Conservation (phyloP, 805 yeast species). For the Kodamaea sagamina region DNA sequence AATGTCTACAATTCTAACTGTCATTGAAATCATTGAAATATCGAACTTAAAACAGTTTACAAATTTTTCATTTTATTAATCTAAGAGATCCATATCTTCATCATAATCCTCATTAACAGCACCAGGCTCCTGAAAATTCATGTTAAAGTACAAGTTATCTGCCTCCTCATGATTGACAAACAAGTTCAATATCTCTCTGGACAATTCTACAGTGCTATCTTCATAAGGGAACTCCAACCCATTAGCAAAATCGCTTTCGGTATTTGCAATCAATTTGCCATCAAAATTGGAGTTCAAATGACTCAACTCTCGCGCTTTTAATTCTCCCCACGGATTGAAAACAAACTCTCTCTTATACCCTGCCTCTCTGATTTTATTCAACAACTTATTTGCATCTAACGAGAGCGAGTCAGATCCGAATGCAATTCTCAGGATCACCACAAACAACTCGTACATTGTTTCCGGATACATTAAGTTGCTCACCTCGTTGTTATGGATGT, state of each 20-base stretch:
- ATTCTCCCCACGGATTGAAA: conserved; percentile 49
- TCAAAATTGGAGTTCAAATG: conserved; percentile 22
- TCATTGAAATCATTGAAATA: no score
- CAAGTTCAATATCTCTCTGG: conserved; percentile 67
- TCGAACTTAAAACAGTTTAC: neutral
- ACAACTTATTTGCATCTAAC: conserved; percentile 36
- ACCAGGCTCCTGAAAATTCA: conserved; percentile 45
- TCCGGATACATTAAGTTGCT: conserved; percentile 41
- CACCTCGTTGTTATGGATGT: conserved; percentile 25
- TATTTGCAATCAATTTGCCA: conserved; percentile 29
- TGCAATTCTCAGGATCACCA: conserved; percentile 54
- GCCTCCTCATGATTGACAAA: conserved; percentile 77
- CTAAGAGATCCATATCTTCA: conserved; percentile 20
- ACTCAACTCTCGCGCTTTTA: conserved; percentile 38
- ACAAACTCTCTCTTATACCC: conserved; percentile 31
- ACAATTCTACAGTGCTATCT: conserved; percentile 62
- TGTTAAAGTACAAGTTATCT: conserved; percentile 68
- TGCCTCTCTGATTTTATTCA: conserved; percentile 35
- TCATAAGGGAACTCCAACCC: conserved; percentile 66
- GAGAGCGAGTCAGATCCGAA: conserved; percentile 48
- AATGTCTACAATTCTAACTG: no score
- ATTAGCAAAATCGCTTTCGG: conserved; percentile 50
- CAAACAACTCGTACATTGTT: conserved; percentile 48
- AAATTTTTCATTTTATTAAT: conserved; percentile 21
- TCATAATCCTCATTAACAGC: conserved; percentile 12